Base-by-base conservation (phyloP, 2,329 filamentous ascomycete species). In the Zasmidium cellare region DNA sequence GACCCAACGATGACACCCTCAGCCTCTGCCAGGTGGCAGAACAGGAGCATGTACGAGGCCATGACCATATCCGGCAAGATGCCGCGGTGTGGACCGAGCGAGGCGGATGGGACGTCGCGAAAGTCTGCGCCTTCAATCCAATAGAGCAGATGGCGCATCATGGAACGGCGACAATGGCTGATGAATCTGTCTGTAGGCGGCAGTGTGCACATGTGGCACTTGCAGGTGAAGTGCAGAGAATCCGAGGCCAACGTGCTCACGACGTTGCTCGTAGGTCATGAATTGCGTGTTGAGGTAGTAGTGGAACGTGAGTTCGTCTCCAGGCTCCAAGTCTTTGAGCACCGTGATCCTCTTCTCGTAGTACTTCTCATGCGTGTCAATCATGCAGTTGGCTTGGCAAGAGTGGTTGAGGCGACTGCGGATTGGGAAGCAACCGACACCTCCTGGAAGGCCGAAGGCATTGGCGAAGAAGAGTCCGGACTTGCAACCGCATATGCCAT, bases 1-100 rank as follows among this genome's bases (percentile, higher is more conserved):
- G 9, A 6, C 3, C 24, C 23, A 20, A 14, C 38, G 14, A 18
- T 22, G n/a, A 20, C 16, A 14, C 50, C 55, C 45, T 57, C 55
- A 20, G 45, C 45, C 24, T 57, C 55, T 14, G 55, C 55, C 14
- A 57, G 50, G 18, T 44, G 23, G 2, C 22, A 41, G 16, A 44
- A 57, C 14, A 57, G 55, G 12, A 57, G 41, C 49, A 53, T n/a
- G 18, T 23, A 22, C 35, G n/a, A 18, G 5, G 35, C n/a, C 48
- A 35, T 46, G 7, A 12, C 38, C 12, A 14, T n/a, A 12, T 25
- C 35, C 3, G n/a, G 9, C 16, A 46, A 3, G 23, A 1, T 25
- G 7, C 24, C 20, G 23, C 23, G 45, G n/a, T 11, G 19, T 6
- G 45, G 45, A 11, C 19, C 19, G 5, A 22, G 11, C 5, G 11